Base-by-base conservation (phyloP, 345 rosid species). In the Eucalyptus urophylla region DNA sequence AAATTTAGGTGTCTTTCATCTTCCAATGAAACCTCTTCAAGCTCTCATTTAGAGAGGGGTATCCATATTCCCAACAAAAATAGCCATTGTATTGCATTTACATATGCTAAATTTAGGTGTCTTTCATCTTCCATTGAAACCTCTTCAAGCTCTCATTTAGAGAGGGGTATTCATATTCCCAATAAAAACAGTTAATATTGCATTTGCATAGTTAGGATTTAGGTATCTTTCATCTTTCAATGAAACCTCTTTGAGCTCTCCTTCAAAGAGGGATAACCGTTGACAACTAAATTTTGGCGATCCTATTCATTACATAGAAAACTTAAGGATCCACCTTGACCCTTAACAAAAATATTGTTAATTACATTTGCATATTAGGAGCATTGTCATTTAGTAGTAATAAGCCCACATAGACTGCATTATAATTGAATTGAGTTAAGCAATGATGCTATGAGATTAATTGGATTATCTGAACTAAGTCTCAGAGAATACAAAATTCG, bases 191-290 rank as follows among this genome's bases (percentile, higher is more conserved):
- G 1, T 22, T 56, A 56, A 56, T 5, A 56, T 56, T 24, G 62
- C 62, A 56, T 56, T 56, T 24, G 62, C 29, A 56, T 24, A 4
- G 12, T 56, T 0, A 4, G 13, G 29, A 56, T 24, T 56, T 24
- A 56, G 13, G 62, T 24, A 24, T 22, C 27, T 24, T 56, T 56
- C 29, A 9, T 56, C 29, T 24, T 56, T 56, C 27, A 56, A 56
- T 4, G 62, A 56, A 56, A 56, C 29, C 62, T 56, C 29, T 56
- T 24, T 56, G 62, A 56, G 29, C 29, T 56, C 29, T 24, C 29
- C 3, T 24, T 56, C 13, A 56, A 56, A 56, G 6, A 56, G 62
- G 13, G 27, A 24, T 56, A 22, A 3, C 2, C 0, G 0, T 24
- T 56, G 62, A 56, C 21, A 56, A 56, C 3, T 56, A 56, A 56